Percentiles rank a stretch among this genome's conserved stretches.
Conservation (phyloP, 2,329 filamentous ascomycete species). For the Cadophora sp. region DNA sequence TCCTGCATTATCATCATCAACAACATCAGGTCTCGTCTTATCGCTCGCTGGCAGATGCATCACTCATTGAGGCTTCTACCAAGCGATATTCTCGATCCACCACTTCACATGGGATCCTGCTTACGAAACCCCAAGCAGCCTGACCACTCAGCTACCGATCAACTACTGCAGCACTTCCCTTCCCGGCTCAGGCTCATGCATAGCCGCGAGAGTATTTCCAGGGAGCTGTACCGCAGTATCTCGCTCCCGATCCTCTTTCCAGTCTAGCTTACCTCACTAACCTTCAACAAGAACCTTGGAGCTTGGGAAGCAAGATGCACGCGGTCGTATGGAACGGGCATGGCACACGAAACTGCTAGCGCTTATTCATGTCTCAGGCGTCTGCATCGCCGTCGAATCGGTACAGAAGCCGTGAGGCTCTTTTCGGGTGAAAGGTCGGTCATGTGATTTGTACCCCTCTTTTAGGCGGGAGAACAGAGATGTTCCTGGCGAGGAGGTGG, state of each 20-base stretch:
- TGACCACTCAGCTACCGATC: neutral
- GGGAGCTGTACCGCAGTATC: neutral
- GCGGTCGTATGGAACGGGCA: too few relatives aligned
- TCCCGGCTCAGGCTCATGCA: conserved; percentile 11
- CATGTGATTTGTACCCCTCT: conserved; percentile 15
- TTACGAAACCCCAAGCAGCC: neutral
- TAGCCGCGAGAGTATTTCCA: conserved; percentile 12
- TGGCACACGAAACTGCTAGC: conserved; percentile 6
- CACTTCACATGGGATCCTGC: neutral
- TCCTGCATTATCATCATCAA: neutral
- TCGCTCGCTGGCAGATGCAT: neutral
- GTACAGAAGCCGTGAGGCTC: conserved; percentile 15
- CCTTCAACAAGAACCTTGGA: neutral
- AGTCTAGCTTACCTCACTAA: neutral
- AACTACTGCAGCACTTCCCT: neutral
- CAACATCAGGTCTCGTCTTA: neutral
- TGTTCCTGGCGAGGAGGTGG: neutral
- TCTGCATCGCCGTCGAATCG: neutral
- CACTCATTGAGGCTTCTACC: neutral
- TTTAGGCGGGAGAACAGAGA: neutral
- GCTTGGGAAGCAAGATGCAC: too few relatives aligned
- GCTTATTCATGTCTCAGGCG: conserved; percentile 11
- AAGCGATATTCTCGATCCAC: neutral
- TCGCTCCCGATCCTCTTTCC: neutral
- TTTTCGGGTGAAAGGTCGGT: neutral